phyloP scores from a whole-genome alignment of 306 rosid genomes.

The Morella rubra region DNA sequence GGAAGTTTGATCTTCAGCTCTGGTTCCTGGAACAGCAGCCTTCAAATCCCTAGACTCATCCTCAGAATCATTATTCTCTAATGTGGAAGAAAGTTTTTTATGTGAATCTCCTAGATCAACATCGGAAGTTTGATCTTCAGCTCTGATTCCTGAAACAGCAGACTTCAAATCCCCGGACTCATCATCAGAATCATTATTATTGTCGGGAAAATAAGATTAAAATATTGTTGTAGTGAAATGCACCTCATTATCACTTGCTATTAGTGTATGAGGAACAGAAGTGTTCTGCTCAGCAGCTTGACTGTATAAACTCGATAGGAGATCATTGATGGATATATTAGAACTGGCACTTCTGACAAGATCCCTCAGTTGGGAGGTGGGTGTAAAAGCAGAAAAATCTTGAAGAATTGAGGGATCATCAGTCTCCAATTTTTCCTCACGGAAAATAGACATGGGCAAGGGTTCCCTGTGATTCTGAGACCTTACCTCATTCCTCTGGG shows the following conservation, averaged over 20 bases:
- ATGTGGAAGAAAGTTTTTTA: constrained; percentile 28
- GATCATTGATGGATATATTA: constrained; percentile 61
- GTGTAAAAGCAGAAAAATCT: constrained; percentile 40
- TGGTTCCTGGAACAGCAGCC: no score
- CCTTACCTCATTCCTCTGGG: constrained; percentile 46
- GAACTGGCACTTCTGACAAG: constrained; percentile 36
- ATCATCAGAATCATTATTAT: constrained; percentile 56
- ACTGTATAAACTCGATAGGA: constrained; percentile 73
- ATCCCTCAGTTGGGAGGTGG: constrained; percentile 35
- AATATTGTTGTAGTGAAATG: constrained; percentile 29
- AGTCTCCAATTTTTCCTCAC: constrained; percentile 57
- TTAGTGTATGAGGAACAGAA: constrained; percentile 41
- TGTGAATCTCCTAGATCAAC: constrained; percentile 37
- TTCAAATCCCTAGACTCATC: constrained; percentile 37
- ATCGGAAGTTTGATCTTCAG: constrained; percentile 35
- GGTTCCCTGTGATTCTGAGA: constrained; percentile 49
- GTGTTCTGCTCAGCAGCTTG: constrained; percentile 62
- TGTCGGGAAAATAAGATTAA: constrained; percentile 39
- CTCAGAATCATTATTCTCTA: constrained; percentile 55
- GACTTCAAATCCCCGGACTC: constrained; percentile 77
- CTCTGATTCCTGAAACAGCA: constrained; percentile 44
- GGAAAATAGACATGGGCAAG: constrained; percentile 77
- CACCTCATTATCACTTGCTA: constrained; percentile 41
- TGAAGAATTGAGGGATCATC: constrained; percentile 40
- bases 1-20: no score